Conservation (phyloP, 2,329 filamentous ascomycete species). For the Byssochlamys sp. region DNA sequence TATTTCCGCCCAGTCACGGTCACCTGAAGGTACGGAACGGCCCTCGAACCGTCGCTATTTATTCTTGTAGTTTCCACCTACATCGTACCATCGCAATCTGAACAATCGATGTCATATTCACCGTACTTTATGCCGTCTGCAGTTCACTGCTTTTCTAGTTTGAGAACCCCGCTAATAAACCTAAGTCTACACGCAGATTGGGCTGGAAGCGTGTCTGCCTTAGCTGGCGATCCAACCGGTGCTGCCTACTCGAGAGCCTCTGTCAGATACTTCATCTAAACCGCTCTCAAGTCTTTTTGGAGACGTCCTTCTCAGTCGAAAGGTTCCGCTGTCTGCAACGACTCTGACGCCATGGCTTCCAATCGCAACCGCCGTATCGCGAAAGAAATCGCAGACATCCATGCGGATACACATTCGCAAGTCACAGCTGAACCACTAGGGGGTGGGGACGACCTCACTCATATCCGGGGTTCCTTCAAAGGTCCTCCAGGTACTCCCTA, state of each 20-base stretch:
- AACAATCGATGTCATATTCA: not conserved
- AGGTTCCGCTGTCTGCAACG: conserved; percentile 4
- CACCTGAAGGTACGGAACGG: not conserved
- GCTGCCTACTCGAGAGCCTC: not conserved
- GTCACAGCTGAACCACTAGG: conserved; percentile 59
- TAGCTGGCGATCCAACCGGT: not conserved
- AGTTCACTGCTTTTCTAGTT: not conserved
- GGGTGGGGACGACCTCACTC: conserved; percentile 61
- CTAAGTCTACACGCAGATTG: not conserved
- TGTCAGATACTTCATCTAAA: not conserved
- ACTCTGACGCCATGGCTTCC: conserved; percentile 39
- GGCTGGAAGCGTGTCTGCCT: not conserved
- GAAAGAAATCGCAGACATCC: conserved; percentile 42
- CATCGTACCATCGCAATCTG: not conserved
- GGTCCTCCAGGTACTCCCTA: conserved; percentile 91
- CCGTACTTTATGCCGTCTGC: not conserved
- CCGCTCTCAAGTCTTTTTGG: not conserved
- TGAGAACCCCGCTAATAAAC: not conserved
- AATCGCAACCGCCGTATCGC: conserved; percentile 48
- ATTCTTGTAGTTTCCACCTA: not conserved
- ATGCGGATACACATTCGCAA: conserved; percentile 61
- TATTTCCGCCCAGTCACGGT: not conserved
- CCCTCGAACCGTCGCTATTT: not conserved
- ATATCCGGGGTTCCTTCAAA: conserved; percentile 71
- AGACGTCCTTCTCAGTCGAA: not conserved